Base-by-base conservation (phyloP, 768 basidiomycete genomes). In the Mycena kentingensis region DNA sequence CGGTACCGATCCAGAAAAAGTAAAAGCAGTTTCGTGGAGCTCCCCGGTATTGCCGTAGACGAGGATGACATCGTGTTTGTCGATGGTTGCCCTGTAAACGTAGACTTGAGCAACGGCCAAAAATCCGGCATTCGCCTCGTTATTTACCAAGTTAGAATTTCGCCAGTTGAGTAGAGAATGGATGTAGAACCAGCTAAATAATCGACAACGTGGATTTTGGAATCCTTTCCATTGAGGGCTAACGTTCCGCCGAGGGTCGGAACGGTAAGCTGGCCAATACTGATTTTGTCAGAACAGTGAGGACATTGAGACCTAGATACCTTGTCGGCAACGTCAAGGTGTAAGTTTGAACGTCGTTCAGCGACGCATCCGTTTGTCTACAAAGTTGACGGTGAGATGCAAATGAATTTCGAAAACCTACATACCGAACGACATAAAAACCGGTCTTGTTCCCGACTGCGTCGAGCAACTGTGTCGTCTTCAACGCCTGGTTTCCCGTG, bases 141-240 rank as follows among this genome's bases (percentile, higher is more conserved):
- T 4, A 44, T 60, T 41, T 55, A 74, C 79, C 79, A 80, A 7
- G 78, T 77, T 60, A 79, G 61, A 19, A 80, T 73, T 60, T 81
- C 79, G 5, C 67, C 77, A 13, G 77, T 76, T 4, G 79, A 79
- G 50, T 79, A 80, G 2, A 79, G 57, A 35, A 80, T 41, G 24
- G 68, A 71, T 5, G 67, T 75, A 6, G 68, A 69, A 13, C 79
- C 79, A 35, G 77, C 77, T 19, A 52, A 49, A 51, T 80, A 80
- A 54, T 80, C 78, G 2, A 78, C 76, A 12, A 81, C 72, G 50
- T 79, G 74, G 29, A 80, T 68, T 61, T 81, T 81, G 0, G 79
- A 79, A 55, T 80, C 78, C 62, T 74, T 77, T n/a, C 79, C 79
- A 49, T 71, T 69, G n/a, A 80, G 65, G 0, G 71, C 58, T 27